These are phyloP conservation scores for Calonectria honghensis DNA, from an alignment of 2,329 filamentous ascomycete genomes.

Conservation along the genomic window DNA sequence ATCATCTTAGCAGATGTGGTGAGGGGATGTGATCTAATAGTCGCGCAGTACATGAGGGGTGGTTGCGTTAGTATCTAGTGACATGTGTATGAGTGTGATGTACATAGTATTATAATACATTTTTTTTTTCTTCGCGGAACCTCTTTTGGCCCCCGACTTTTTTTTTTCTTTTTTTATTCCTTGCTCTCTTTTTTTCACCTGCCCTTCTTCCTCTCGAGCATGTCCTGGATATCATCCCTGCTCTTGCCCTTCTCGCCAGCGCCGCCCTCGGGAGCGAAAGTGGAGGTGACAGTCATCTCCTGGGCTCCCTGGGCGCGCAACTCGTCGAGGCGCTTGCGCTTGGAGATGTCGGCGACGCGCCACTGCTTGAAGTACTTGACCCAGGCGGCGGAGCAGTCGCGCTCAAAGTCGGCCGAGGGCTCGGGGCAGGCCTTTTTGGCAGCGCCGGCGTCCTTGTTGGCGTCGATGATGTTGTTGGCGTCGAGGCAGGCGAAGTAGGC, in stretches of 20 bases:
- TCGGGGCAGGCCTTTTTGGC: constrained; percentile 63
- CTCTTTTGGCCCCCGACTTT: neutral
- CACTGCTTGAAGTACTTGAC: constrained; percentile 99
- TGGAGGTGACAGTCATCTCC: constrained; percentile 69
- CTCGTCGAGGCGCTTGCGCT: constrained; percentile 85
- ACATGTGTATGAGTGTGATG: constrained; percentile 36
- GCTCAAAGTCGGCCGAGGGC: constrained; percentile 79
- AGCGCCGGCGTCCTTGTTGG: constrained; percentile 65
- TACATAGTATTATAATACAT: constrained; percentile 40
- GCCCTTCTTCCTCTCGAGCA: constrained; percentile 62
- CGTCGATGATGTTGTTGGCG: constrained; percentile 85
- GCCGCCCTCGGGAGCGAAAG: constrained; percentile 61
- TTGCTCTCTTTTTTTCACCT: constrained; percentile 44
- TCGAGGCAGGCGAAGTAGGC: constrained; percentile 92
- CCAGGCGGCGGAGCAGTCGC: constrained; percentile 92
- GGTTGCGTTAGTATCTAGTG: constrained; percentile 31
- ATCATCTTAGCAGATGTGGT: constrained; percentile 7
- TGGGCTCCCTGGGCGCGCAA: constrained; percentile 84
- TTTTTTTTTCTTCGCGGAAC: constrained; percentile 28
- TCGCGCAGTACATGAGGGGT: constrained; percentile 33
- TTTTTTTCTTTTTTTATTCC: constrained; percentile 31
- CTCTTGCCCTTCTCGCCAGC: constrained; percentile 57
- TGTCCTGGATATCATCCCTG: constrained; percentile 62
- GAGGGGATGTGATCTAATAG: constrained; percentile 28
- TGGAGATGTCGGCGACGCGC: constrained; percentile 92